These are phyloP conservation scores for Salvia hispanica DNA, from an alignment of 257 asterid species.

Conservation along the genomic window DNA sequence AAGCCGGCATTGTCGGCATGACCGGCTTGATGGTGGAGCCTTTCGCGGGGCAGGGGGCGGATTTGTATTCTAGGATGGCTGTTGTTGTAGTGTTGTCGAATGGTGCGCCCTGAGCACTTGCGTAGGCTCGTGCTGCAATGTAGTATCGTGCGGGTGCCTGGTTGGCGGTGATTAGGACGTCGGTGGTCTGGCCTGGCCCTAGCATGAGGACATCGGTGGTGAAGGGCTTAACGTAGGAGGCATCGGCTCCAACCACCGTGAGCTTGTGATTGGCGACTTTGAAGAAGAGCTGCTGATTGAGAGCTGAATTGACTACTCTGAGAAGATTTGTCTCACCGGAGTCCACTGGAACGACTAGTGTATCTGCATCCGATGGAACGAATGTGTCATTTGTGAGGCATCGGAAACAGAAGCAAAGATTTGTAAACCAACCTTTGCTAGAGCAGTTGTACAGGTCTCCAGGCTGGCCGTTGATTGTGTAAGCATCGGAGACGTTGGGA, in stretches of 20 bases:
- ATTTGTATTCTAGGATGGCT: conserved; percentile 76
- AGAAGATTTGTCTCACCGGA: conserved; percentile 75
- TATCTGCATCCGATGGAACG: conserved; percentile 49
- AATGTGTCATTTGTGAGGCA: neutral
- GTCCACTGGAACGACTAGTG: conserved; percentile 55
- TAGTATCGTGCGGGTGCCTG: conserved; percentile 78
- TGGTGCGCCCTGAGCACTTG: conserved; percentile 82
- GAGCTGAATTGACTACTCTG: conserved; percentile 68
- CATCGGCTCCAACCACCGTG: conserved; percentile 87
- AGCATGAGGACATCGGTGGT: conserved; percentile 79
- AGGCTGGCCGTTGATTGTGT: conserved; percentile 87
- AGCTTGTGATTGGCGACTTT: conserved; percentile 73
- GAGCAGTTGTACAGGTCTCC: conserved; percentile 89
- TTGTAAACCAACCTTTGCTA: conserved; percentile 49
- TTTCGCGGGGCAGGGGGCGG: conserved; percentile 71
- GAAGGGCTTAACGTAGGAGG: conserved; percentile 77
- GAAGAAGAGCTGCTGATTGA: conserved; percentile 84
- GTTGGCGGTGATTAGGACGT: conserved; percentile 64
- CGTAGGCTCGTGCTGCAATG: conserved; percentile 77
- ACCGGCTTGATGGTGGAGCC: conserved; percentile 47
- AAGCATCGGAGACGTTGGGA: conserved; percentile 77
- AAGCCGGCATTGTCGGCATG: conserved; percentile 67
- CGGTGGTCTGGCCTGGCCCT: conserved; percentile 92
- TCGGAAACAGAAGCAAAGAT: too few relatives aligned
- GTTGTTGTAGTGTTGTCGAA: conserved; percentile 87